A percentile compares a stretch with the other conserved stretches of the same genome.
Conservation (phyloP, 768 basidiomycete genomes). For the Suillus subalutaceus region DNA sequence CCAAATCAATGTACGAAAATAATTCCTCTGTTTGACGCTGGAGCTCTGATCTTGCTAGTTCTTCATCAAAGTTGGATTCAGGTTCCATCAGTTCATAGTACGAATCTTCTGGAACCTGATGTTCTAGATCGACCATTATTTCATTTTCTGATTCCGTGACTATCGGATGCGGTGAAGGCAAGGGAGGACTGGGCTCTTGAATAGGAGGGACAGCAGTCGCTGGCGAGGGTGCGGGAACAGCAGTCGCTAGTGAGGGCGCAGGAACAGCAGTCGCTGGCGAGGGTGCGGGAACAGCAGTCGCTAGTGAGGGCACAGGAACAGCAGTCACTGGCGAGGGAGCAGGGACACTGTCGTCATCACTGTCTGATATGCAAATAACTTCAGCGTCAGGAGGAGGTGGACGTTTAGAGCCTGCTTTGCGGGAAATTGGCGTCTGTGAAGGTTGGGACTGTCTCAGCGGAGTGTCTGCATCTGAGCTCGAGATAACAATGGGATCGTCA, state of each 20-base stretch:
- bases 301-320: neutral
- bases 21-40: slow-evolving; percentile 6
- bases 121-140: neutral
- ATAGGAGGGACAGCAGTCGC: neutral
- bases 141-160: neutral
- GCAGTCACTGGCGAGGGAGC: neutral
- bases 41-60: slow-evolving; percentile 1
- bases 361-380: slow-evolving; percentile 34
- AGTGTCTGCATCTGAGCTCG: slow-evolving; percentile 26
- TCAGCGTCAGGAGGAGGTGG: slow-evolving; percentile 22
- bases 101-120: neutral
- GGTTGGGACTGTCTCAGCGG: slow-evolving; percentile 2
- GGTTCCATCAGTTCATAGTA: neutral
- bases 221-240: too few relatives aligned
- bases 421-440: slow-evolving; percentile 3
- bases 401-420: neutral
- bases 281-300: too few relatives aligned
- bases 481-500: slow-evolving; percentile 27
- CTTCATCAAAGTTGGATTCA: slow-evolving; percentile 3
- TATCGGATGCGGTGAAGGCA: neutral
- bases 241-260: too few relatives aligned
- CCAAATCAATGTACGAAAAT: neutral
- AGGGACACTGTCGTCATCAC: slow-evolving; percentile 19
- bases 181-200: neutral
- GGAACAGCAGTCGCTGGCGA: neutral